Conservation (phyloP, 768 basidiomycete species). For the Auricularia heimuer region DNA sequence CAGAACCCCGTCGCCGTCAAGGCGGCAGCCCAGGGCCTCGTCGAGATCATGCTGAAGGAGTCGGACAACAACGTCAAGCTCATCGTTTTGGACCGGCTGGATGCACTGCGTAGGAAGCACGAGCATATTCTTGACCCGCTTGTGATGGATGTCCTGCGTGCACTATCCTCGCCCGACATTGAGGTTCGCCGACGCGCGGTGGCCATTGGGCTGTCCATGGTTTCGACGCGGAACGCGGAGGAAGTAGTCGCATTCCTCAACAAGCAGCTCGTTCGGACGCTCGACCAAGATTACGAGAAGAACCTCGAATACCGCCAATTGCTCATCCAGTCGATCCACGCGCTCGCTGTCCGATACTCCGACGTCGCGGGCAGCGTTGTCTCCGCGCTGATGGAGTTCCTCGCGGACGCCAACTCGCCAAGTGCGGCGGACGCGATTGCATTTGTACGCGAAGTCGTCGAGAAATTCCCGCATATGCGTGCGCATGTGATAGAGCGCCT, state of each 20-base stretch:
- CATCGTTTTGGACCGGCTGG: conserved; percentile 89
- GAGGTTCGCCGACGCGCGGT: conserved; percentile 93
- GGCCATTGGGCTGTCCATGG: conserved; percentile 82
- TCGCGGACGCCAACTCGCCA: conserved; percentile 90
- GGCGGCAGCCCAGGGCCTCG: conserved; percentile 83
- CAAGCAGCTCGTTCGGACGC: conserved; percentile 91
- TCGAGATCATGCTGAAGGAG: conserved; percentile 86
- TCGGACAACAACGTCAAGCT: conserved; percentile 99
- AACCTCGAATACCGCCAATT: conserved; percentile 92
- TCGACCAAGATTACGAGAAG: conserved; percentile 92
- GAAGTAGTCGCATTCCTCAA: conserved; percentile 94
- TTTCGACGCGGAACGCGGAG: conserved; percentile 88
- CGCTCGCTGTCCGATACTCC: conserved; percentile 92
- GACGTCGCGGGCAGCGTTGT: conserved; percentile 89
- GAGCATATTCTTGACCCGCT: conserved; percentile 82
- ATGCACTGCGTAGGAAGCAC: conserved; percentile 71
- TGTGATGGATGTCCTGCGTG: conserved; percentile 92
- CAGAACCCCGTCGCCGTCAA: conserved; percentile 95
- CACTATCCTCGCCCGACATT: conserved; percentile 86
- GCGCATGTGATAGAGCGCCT: conserved; percentile 77
- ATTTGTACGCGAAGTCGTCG: conserved; percentile 85
- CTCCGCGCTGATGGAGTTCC: conserved; percentile 86
- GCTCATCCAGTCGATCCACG: conserved; percentile 93
- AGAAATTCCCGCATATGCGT: conserved; percentile 89
- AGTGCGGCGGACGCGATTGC: conserved; percentile 93